Base-by-base conservation (phyloP, 1,284 basidiomycete species). In the Testicularia cyperi region DNA sequence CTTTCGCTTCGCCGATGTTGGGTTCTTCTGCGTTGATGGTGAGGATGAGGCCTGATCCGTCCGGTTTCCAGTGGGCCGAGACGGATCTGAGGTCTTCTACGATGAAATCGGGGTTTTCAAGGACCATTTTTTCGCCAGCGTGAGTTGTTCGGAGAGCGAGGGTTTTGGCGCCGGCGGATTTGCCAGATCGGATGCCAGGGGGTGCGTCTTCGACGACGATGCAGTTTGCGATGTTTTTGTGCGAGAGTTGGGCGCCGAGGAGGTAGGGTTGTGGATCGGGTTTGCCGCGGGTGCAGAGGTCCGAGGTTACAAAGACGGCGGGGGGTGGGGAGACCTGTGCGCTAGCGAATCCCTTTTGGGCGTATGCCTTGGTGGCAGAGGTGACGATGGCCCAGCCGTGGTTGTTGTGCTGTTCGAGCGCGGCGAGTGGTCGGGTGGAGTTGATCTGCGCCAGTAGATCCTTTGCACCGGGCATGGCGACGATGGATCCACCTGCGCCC, bases 301-400 rank as follows among this genome's bases (percentile, higher is more conserved):
- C 70, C 4, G 67, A 56, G 15, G 73, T 72, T 38, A 76, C 60
- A 36, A 76, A 76, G 13, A 67, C 60, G 12, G 41, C 18, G 1
- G 74, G 73, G 12, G 40, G 44, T 1, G 48, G 43, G 3, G 55
- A 39, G 12, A 68, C 58, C 9, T 39, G 38, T 2, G 67, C 51
- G 5, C 67, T 35, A 7, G 68, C 62, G 48, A 76, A 76, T 13
- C 67, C 74, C 15, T 64, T 44, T 20, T 61, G 58, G 2, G 73
- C 74, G 31, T 76, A 76, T 9, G 70, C 72, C 23, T 66, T 47
- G 6, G 74, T 76, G 5, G 74, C 74, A n/a, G 65, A 55, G 6
- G 74, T 76, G n/a, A 75, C 73, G 28, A 76, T 76, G 2, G 73
- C 71, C 74, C 74, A 76, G n/a, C 74, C 70, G 16, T 47, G 46